These are phyloP conservation scores for Lipomyces yamadae DNA, from an alignment of 805 yeast species.

Conservation along the genomic window DNA sequence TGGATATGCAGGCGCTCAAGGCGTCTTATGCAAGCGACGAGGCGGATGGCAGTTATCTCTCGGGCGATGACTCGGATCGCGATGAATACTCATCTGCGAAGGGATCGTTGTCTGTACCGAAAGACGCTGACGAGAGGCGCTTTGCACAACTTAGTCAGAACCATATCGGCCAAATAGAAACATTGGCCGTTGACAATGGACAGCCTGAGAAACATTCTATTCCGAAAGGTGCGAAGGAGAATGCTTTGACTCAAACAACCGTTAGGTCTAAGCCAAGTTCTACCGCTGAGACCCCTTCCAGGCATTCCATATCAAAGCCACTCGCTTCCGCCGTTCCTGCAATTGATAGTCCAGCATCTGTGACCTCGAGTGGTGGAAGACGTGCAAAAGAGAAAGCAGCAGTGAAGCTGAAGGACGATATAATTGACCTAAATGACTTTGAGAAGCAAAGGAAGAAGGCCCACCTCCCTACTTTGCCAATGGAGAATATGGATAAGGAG, in stretches of 20 bases:
- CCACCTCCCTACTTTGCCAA: conserved; percentile 49
- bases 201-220: neutral
- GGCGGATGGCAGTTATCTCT: conserved; percentile 26
- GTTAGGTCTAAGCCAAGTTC: neutral
- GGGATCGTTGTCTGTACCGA: conserved; percentile 8
- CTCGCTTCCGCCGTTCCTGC: neutral
- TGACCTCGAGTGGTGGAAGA: conserved; percentile 37
- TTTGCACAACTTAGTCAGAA: conserved; percentile 32
- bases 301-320: neutral
- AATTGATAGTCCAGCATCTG: conserved; percentile 4
- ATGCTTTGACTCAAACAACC: neutral
- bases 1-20: conserved; percentile 51
- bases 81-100: conserved; percentile 13
- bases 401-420: conserved; percentile 65
- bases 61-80: conserved; percentile 15
- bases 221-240: conserved; percentile 15
- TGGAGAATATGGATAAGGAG: conserved; percentile 42
- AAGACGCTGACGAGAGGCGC: conserved; percentile 15
- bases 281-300: neutral
- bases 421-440: conserved; percentile 68
- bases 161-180: conserved; percentile 8
- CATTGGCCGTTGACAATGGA: neutral
- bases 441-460: conserved; percentile 58
- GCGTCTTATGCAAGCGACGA: conserved; percentile 47
- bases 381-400: conserved; percentile 71